These are phyloP conservation scores for Primulina tabacum DNA, from an alignment of 257 asterid genomes.

Conservation along the genomic window DNA sequence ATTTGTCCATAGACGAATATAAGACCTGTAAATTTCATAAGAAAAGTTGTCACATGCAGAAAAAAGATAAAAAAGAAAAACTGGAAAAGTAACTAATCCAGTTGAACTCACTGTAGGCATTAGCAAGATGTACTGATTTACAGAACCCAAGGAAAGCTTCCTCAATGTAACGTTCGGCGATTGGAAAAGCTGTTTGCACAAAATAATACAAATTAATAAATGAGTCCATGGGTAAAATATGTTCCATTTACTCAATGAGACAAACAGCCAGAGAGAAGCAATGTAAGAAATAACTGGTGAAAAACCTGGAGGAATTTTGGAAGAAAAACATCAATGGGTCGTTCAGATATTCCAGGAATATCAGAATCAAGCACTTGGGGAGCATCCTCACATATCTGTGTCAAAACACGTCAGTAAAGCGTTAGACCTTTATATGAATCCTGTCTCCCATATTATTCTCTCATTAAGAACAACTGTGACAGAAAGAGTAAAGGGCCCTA, in stretches of 20 bases:
- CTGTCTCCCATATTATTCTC: not conserved
- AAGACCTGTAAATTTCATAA: conserved; percentile 49
- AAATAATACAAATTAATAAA: conserved; percentile 10
- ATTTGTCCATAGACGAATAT: conserved; percentile 72
- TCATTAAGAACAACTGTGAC: not conserved
- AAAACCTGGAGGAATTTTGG: conserved; percentile 87
- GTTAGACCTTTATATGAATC: not conserved
- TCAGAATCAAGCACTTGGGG: conserved; percentile 86
- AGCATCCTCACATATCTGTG: conserved; percentile 76
- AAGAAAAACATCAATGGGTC: conserved; percentile 78
- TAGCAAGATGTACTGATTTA: conserved; percentile 88
- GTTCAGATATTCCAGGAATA: conserved; percentile 72
- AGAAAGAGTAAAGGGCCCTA: conserved; percentile 15
- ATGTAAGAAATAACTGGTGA: not conserved
- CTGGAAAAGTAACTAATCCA: conserved; percentile 11
- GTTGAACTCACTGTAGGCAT: conserved; percentile 77
- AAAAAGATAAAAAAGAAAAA: not conserved
- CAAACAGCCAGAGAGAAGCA: not conserved
- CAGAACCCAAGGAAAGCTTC: conserved; percentile 85
- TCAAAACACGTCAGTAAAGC: conserved; percentile 13
- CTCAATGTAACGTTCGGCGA: conserved; percentile 69
- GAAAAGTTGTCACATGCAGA: conserved; percentile 1
- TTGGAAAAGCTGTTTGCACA: conserved; percentile 77
- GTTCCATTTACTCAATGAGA: not conserved
- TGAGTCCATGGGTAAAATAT: conserved; percentile 7